phyloP scores from a whole-genome alignment of 805 yeast genomes.

The Diddensiella caesifluorescens region DNA sequence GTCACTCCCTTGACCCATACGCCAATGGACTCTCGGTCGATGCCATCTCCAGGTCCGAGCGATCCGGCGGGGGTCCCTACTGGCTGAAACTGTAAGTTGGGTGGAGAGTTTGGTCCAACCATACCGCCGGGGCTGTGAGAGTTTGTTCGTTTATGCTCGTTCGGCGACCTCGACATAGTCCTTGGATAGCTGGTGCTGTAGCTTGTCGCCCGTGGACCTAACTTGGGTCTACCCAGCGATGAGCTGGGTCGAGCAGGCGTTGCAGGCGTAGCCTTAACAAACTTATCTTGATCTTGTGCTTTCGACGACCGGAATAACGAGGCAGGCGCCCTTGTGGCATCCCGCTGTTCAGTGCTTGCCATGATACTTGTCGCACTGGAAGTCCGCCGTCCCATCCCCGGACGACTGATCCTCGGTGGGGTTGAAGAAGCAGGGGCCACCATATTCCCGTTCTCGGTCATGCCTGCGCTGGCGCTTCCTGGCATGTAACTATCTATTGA shows the following conservation, averaged over 20 bases:
- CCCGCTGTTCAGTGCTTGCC: neutral
- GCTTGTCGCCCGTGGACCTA: slow-evolving; percentile 17
- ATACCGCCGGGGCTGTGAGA: slow-evolving; percentile 18
- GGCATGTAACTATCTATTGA: neutral
- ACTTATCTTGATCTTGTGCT: too few species aligned
- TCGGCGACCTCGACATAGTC: too few species aligned
- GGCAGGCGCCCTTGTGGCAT: neutral
- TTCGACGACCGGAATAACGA: neutral
- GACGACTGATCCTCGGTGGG: neutral
- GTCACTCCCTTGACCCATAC: slow-evolving; percentile 34
- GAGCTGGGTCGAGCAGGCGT: slow-evolving; percentile 1
- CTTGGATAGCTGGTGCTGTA: slow-evolving; percentile 4
- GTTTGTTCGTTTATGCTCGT: slow-evolving; percentile 13
- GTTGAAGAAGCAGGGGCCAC: neutral
- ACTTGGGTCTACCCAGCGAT: slow-evolving; percentile 9
- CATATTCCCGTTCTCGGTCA: neutral
- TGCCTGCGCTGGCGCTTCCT: neutral
- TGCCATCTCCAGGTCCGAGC: slow-evolving; percentile 2
- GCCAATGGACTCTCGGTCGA: slow-evolving; percentile 27
- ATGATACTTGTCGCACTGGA: slow-evolving; percentile 1
- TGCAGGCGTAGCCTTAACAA: too few species aligned
- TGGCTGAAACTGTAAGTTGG: too few species aligned
- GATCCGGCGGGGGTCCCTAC: too few species aligned
- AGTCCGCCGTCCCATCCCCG: slow-evolving; percentile 1
- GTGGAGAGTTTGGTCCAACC: slow-evolving; percentile 4